phyloP scores from a whole-genome alignment of 306 rosid species.

The Acacia confusa region DNA sequence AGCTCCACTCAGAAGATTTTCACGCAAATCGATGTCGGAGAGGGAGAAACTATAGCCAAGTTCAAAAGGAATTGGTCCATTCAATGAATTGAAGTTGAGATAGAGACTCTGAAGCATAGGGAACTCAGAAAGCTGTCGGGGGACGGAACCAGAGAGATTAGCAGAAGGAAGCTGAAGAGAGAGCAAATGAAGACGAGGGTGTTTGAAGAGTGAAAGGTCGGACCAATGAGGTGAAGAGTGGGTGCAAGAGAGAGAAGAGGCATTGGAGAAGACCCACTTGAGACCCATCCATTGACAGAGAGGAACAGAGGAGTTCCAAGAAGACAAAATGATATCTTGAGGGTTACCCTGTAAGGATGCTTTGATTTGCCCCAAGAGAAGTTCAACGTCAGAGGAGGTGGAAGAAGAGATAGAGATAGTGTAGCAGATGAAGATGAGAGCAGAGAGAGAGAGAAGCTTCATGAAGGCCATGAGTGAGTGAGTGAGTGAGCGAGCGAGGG shows the following conservation, averaged over 20 bases:
- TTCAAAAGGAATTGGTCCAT: slow-evolving; percentile 77
- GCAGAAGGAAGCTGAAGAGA: slow-evolving; percentile 95
- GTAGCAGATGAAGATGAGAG: slow-evolving; percentile 40
- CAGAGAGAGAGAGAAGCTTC: slow-evolving; percentile 42
- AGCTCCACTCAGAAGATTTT: slow-evolving; percentile 56
- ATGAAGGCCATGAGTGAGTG: slow-evolving; percentile 48
- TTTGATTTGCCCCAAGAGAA: slow-evolving; percentile 69
- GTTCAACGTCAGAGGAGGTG: slow-evolving; percentile 64
- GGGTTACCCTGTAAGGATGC: slow-evolving; percentile 70
- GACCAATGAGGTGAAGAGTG: slow-evolving; percentile 84
- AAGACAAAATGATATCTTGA: slow-evolving; percentile 66
- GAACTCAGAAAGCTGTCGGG: slow-evolving; percentile 81
- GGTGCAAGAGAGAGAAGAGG: slow-evolving; percentile 57
- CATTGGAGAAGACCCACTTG: slow-evolving; percentile 81
- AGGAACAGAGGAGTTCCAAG: slow-evolving; percentile 81
- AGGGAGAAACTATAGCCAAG: slow-evolving; percentile 83
- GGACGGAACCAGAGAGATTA: slow-evolving; percentile 87
- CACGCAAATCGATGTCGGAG: slow-evolving; percentile 72
- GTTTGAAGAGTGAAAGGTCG: slow-evolving; percentile 64
- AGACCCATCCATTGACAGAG: slow-evolving; percentile 97
- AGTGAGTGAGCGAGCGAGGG: neutral
- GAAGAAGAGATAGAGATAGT: slow-evolving; percentile 32
- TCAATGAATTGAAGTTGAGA: slow-evolving; percentile 70
- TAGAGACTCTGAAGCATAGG: slow-evolving; percentile 80
- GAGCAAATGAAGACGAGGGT: slow-evolving; percentile 71